Evolutionary conservation across 257 asterid species (phyloP).

Genomic region (Haberlea rhodopensis): DNA sequence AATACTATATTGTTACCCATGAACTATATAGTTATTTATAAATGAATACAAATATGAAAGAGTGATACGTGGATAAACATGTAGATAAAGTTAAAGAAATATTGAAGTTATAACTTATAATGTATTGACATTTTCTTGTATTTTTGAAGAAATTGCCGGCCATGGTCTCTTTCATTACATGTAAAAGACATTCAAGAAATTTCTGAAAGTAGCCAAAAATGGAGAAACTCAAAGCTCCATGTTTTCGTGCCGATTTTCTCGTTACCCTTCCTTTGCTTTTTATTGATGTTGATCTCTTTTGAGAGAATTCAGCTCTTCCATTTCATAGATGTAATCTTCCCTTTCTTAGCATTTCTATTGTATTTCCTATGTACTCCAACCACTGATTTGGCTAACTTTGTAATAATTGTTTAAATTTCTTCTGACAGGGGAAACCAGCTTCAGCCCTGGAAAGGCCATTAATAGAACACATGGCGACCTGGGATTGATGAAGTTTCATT

Average conservation of each 20-base stretch:
- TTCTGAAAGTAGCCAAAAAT: conserved; percentile 11
- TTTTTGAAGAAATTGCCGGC: conserved; percentile 15
- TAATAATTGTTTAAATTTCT: not conserved
- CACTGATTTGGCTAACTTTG: not conserved
- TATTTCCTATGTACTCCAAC: not conserved
- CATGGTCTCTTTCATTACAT: conserved; percentile 19
- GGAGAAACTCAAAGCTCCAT: conserved; percentile 36
- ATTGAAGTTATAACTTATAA: not conserved
- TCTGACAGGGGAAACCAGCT: conserved; percentile 34
- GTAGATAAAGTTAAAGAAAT: not conserved
- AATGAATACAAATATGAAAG: no score
- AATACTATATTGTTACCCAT: not conserved
- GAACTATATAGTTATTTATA: no score
- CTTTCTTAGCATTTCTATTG: not conserved
- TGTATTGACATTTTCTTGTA: not conserved
- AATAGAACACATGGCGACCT: conserved; percentile 21
- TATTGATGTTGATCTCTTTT: conserved; percentile 35
- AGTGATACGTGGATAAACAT: not conserved
- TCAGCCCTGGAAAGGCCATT: conserved; percentile 1
- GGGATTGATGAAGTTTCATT: conserved; percentile 28
- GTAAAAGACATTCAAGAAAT: not conserved
- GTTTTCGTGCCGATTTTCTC: conserved; percentile 28
- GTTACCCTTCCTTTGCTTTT: conserved; percentile 34
- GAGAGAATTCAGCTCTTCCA: conserved; percentile 29
- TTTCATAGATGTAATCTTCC: conserved; percentile 39